These are phyloP conservation scores for Candolleomyces eurysporus DNA, from an alignment of 768 basidiomycete genomes.

Conservation along the genomic window DNA sequence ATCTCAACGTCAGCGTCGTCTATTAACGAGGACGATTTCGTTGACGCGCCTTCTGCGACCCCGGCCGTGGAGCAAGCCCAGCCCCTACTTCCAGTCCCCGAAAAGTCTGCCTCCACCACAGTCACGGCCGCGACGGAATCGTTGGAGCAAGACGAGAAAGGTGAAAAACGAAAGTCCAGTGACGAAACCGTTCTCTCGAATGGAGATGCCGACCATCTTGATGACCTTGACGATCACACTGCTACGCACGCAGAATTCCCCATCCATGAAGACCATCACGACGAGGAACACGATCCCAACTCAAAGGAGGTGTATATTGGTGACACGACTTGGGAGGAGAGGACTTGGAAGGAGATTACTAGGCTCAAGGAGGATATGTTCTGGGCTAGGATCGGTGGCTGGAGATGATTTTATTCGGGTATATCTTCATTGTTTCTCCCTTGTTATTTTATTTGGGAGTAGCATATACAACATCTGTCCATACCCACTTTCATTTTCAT, in stretches of 20 bases:
- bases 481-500: no score
- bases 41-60: not conserved
- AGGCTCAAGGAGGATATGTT: conserved; percentile 81
- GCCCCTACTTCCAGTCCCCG: no score
- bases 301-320: conserved; percentile 50
- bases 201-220: no score
- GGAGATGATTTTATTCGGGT: conserved; percentile 18
- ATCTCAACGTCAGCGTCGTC: not conserved
- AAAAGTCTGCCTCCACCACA: no score
- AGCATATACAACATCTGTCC: no score
- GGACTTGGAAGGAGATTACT: conserved; percentile 78
- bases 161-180: no score
- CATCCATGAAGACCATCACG: not conserved
- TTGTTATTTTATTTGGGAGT: no score
- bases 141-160: no score
- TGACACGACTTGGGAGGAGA: conserved; percentile 80
- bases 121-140: no score
- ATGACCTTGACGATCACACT: not conserved
- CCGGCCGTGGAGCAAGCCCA: no score
- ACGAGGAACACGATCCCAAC: not conserved
- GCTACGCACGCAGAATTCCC: not conserved
- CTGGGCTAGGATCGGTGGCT: conserved; percentile 73
- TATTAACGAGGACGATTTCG: conserved; percentile 3
- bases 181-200: no score
- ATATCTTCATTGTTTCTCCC: no score